Percentiles rank a stretch among this genome's conserved stretches.
Evolutionary conservation across 768 basidiomycete genomes (phyloP).

Genomic region (Mycena chlorophos): DNA sequence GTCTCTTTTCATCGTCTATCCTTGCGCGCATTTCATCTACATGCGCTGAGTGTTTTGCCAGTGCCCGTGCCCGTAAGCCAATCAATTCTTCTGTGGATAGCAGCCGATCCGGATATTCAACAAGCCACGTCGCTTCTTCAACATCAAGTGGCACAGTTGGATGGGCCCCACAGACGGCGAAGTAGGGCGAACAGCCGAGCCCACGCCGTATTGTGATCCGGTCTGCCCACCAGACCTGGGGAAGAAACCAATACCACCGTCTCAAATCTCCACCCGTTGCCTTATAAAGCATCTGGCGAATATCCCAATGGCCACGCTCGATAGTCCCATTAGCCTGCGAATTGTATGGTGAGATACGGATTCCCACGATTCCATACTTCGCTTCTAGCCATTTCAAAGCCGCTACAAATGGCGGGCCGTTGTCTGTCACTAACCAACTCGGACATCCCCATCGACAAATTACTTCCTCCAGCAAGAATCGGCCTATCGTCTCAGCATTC

Average conservation of each 20-base stretch:
- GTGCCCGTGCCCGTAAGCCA: conserved; percentile 19
- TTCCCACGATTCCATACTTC: conserved; percentile 38
- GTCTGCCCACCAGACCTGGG: conserved; percentile 37
- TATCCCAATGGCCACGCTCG: conserved; percentile 32
- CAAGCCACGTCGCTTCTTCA: conserved; percentile 30
- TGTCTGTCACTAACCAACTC: conserved; percentile 35
- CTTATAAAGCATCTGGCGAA: conserved; percentile 27
- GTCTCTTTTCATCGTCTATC: conserved; percentile 16
- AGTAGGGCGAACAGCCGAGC: conserved; percentile 32
- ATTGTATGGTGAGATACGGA: conserved; percentile 44
- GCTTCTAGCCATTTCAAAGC: conserved; percentile 21
- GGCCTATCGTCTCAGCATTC: conserved; percentile 18
- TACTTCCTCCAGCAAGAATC: conserved; percentile 31
- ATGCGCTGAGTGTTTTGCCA: conserved; percentile 23
- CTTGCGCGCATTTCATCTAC: conserved; percentile 22
- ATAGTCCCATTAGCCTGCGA: conserved; percentile 41
- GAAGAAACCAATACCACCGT: conserved; percentile 32
- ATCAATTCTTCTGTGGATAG: conserved; percentile 26
- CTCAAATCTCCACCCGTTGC: conserved; percentile 25
- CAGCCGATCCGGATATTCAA: conserved; percentile 17
- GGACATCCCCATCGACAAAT: conserved; percentile 39
- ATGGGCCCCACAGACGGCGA: conserved; percentile 33
- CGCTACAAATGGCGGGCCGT: conserved; percentile 30
- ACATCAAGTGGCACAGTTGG: conserved; percentile 32
- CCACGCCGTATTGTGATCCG: conserved; percentile 25